phyloP scores from a whole-genome alignment of 495 filamentous ascomycete species.

The Talaromyces wortmannii region DNA sequence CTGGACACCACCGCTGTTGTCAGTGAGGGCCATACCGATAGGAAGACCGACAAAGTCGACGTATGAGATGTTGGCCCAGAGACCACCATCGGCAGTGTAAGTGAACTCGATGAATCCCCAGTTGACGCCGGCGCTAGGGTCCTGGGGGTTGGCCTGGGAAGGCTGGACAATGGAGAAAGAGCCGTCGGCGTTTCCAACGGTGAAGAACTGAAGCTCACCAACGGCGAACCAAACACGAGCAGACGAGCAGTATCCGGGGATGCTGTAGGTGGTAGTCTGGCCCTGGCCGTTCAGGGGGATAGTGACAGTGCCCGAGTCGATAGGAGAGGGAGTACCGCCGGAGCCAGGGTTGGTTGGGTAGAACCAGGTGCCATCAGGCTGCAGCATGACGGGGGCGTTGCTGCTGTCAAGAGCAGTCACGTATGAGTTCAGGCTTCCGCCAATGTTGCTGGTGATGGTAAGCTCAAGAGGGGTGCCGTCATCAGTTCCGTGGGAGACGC shows the following conservation, averaged over 20 bases:
- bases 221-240: constrained; percentile 34
- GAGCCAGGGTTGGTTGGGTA: constrained; percentile 22
- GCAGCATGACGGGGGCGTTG: constrained; percentile 22
- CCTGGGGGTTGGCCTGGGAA: constrained; percentile 30
- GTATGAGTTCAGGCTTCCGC: constrained; percentile 24
- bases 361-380: constrained; percentile 24
- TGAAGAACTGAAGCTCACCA: constrained; percentile 32
- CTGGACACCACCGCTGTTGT: constrained; percentile 23
- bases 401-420: constrained; percentile 24
- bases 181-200: constrained; percentile 18
- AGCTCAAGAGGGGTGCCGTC: constrained; percentile 4
- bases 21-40: constrained; percentile 28
- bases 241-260: constrained; percentile 29
- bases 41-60: constrained; percentile 41
- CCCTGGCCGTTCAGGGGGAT: constrained; percentile 20
- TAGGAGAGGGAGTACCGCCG: constrained; percentile 13
- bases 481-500: background rate
- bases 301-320: constrained; percentile 16
- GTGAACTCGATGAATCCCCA: constrained; percentile 46
- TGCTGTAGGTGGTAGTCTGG: constrained; percentile 23
- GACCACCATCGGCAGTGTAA: constrained; percentile 21
- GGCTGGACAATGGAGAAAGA: constrained; percentile 29
- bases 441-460: constrained; percentile 30
- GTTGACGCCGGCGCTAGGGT: constrained; percentile 30
- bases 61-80: constrained; percentile 40